These are phyloP conservation scores for Porphyridium purpureum DNA, from an alignment of 23 red algal species.

Conservation along the genomic window DNA sequence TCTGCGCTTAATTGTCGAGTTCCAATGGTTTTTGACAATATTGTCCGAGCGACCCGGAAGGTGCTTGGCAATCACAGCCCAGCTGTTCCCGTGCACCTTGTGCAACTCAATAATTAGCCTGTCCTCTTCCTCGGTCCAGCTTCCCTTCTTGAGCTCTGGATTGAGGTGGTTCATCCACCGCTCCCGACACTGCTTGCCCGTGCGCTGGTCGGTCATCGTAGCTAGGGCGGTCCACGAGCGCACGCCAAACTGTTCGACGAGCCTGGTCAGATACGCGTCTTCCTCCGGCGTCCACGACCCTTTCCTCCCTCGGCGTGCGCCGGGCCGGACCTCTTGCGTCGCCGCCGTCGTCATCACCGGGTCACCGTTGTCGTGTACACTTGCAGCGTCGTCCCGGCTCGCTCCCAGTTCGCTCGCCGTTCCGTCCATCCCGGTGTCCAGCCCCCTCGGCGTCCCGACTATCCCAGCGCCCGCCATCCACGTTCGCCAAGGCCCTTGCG, in stretches of 20 bases:
- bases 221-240: constrained; percentile 20
- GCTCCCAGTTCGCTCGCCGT: too few species aligned
- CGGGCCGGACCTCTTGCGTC: neutral
- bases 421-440: too few species aligned
- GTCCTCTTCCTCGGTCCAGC: constrained; percentile 22
- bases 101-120: constrained; percentile 8
- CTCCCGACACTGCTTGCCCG: constrained; percentile 47
- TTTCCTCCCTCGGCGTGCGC: constrained; percentile 5
- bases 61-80: constrained; percentile 18
- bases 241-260: constrained; percentile 6
- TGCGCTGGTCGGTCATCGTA: constrained; percentile 6
- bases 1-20: constrained; percentile 12
- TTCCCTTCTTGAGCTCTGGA: constrained; percentile 9
- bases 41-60: constrained; percentile 31
- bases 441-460: too few species aligned
- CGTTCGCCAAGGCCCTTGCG: too few species aligned
- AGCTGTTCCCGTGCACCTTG: constrained; percentile 13
- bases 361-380: too few species aligned
- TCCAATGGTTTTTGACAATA: constrained; percentile 23
- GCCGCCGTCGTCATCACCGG: too few species aligned
- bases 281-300: constrained; percentile 12
- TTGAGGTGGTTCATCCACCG: constrained; percentile 32
- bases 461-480: too few species aligned
- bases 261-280: constrained; percentile 1
- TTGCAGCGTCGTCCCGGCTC: too few species aligned